Evolutionary conservation across 768 basidiomycete genomes (phyloP).

Genomic region (Tylopilus sp.): DNA sequence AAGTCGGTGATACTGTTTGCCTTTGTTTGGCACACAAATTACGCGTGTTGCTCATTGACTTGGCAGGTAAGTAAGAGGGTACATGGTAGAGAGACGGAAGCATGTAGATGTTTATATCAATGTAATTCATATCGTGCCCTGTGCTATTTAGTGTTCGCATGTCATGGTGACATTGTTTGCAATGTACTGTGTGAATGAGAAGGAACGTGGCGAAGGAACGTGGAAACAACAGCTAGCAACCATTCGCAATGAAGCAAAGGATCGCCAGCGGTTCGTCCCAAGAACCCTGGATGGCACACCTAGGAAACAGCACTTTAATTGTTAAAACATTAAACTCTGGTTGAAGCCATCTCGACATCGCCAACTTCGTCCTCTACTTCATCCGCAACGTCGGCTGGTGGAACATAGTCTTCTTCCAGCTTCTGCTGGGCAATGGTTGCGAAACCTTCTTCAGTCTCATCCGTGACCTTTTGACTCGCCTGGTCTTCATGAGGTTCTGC

Average conservation of each 20-base stretch:
- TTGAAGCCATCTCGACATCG: constrained; percentile 12
- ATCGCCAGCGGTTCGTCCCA: constrained; percentile 33
- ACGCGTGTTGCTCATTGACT: not conserved
- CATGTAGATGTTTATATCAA: not conserved
- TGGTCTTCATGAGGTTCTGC: constrained; percentile 18
- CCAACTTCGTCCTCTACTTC: constrained; percentile 18
- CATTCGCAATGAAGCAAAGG: constrained; percentile 30
- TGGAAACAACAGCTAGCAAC: constrained; percentile 32
- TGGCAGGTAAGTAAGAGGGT: not conserved
- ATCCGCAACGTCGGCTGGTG: constrained; percentile 10
- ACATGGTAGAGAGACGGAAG: not conserved
- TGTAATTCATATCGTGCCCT: not conserved
- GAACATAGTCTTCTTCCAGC: constrained; percentile 23
- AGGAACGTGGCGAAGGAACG: constrained; percentile 11
- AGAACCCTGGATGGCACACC: constrained; percentile 16
- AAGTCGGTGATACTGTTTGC: constrained; percentile 17
- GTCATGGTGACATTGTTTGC: not conserved
- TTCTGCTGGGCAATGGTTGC: constrained; percentile 39
- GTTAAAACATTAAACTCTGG: constrained; percentile 7
- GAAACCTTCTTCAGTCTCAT: constrained; percentile 51
- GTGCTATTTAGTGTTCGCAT: not conserved
- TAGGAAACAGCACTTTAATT: too few species aligned
- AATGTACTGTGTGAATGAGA: constrained; percentile 1
- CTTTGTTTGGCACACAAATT: constrained; percentile 15
- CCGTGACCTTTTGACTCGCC: constrained; percentile 28